phyloP scores from a whole-genome alignment of 2,329 filamentous ascomycete genomes.

The Cordyceps cateniannulata region DNA sequence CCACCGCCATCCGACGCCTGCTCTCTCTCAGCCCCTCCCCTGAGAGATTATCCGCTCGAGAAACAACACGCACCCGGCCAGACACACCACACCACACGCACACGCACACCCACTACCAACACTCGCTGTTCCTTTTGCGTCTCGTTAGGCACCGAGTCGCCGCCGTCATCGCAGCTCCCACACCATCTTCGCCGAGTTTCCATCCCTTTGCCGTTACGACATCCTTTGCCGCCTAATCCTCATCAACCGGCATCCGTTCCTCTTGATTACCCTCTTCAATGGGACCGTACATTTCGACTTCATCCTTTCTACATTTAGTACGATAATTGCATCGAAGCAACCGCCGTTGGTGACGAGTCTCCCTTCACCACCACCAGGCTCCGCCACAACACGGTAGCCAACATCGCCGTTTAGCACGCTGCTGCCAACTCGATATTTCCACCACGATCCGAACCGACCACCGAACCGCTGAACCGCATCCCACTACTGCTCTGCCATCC shows the following conservation, averaged over 20 bases:
- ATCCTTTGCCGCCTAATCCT: slow-evolving; percentile 7
- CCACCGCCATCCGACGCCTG: background rate
- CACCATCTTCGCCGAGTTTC: slow-evolving; percentile 2
- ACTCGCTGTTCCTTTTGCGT: background rate
- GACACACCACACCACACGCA: background rate
- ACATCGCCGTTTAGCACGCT: background rate
- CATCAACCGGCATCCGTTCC: background rate
- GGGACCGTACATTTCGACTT: background rate
- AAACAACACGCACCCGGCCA: background rate
- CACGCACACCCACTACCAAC: background rate
- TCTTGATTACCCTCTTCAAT: background rate
- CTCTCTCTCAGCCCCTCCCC: background rate
- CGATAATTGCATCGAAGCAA: background rate
- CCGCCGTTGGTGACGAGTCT: background rate
- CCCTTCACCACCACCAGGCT: background rate
- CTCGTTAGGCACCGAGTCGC: slow-evolving; percentile 11
- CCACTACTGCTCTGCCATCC: background rate
- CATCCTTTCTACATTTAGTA: background rate
- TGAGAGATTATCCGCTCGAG: background rate
- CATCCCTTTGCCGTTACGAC: slow-evolving; percentile 3
- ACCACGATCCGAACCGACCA: background rate
- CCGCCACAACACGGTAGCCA: background rate
- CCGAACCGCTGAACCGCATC: background rate
- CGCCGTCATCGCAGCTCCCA: slow-evolving; percentile 12
- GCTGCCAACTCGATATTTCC: background rate